Percentiles rank a stretch among this genome's conserved stretches.
phyloP scores from a whole-genome alignment of 1,139 yeast species.

The Insectozyma bohioensis region DNA sequence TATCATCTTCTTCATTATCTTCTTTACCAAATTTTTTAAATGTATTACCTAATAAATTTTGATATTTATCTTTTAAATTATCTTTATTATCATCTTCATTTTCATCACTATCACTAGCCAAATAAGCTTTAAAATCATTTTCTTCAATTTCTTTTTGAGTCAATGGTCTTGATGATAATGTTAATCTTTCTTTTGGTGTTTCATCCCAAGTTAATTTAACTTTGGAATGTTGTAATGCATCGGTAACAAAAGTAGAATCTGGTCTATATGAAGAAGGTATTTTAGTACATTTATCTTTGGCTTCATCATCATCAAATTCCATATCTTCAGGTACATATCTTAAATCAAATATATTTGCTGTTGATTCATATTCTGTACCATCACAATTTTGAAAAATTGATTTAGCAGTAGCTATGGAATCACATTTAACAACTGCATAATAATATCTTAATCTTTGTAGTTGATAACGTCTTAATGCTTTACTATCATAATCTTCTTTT shows the following conservation, averaged over 20 bases:
- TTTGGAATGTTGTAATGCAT: slow-evolving; percentile 90
- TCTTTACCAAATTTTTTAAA: slow-evolving; percentile 33
- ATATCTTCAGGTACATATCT: slow-evolving; percentile 91
- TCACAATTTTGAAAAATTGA: slow-evolving; percentile 83
- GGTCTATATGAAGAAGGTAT: slow-evolving; percentile 84
- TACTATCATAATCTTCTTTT: slow-evolving; percentile 70
- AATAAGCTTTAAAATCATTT: slow-evolving; percentile 93
- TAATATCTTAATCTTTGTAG: slow-evolving; percentile 84
- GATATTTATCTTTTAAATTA: slow-evolving; percentile 59
- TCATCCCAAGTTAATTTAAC: slow-evolving; percentile 98
- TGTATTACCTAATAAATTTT: slow-evolving; percentile 55
- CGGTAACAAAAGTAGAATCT: slow-evolving; percentile 75
- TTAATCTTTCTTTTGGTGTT: slow-evolving; percentile 88
- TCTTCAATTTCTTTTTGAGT: slow-evolving; percentile 91
- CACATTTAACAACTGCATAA: slow-evolving; percentile 91
- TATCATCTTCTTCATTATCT: slow-evolving; percentile 57
- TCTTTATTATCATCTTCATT: slow-evolving; percentile 30
- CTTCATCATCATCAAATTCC: slow-evolving; percentile 72
- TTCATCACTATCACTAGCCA: slow-evolving; percentile 82
- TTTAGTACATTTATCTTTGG: slow-evolving; percentile 69
- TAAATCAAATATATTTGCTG: slow-evolving; percentile 91
- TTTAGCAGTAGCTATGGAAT: slow-evolving; percentile 68
- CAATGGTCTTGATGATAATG: slow-evolving; percentile 76
- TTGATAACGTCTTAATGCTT: slow-evolving; percentile 74
- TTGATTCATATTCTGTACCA: slow-evolving; percentile 93